Evolutionary conservation across 345 rosid species (phyloP).

Genomic region (Salix caprea): DNA sequence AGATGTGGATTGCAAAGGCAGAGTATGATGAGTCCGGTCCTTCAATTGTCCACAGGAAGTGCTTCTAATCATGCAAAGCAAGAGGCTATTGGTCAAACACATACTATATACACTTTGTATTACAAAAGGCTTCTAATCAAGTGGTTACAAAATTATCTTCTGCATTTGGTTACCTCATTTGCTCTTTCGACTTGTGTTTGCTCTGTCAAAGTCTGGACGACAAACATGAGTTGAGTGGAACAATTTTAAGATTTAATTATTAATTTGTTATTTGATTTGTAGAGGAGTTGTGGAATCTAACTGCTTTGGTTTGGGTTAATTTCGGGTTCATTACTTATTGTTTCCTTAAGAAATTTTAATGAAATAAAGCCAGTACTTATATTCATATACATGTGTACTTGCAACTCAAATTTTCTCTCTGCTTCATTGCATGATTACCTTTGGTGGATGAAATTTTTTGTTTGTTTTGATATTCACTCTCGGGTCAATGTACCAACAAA

Average conservation of each 20-base stretch:
- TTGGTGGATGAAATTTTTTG: background rate
- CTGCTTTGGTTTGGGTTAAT: slow-evolving; percentile 37
- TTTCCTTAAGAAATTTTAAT: background rate
- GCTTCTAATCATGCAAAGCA: slow-evolving; percentile 40
- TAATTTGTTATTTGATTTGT: slow-evolving; percentile 14
- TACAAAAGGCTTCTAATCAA: slow-evolving; percentile 22
- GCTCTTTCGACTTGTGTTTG: background rate
- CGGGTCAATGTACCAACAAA: background rate
- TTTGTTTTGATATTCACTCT: background rate
- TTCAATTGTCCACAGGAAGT: slow-evolving; percentile 67
- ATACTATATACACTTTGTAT: slow-evolving; percentile 13
- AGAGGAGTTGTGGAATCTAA: slow-evolving; percentile 25
- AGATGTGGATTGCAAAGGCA: slow-evolving; percentile 74
- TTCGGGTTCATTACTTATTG: slow-evolving; percentile 24
- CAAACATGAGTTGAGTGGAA: slow-evolving; percentile 5
- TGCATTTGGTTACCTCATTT: background rate
- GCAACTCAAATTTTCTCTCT: background rate
- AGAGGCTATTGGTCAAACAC: slow-evolving; percentile 15
- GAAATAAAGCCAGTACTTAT: slow-evolving; percentile 14
- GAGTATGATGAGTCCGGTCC: slow-evolving; percentile 67
- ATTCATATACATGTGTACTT: background rate
- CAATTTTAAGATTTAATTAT: slow-evolving; percentile 4
- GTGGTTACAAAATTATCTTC: slow-evolving; percentile 16
- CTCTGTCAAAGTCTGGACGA: slow-evolving; percentile 17
- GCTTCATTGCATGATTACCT: background rate